phyloP scores from a whole-genome alignment of 176 grass and related monocot genomes.

The Guadua angustifolia region DNA sequence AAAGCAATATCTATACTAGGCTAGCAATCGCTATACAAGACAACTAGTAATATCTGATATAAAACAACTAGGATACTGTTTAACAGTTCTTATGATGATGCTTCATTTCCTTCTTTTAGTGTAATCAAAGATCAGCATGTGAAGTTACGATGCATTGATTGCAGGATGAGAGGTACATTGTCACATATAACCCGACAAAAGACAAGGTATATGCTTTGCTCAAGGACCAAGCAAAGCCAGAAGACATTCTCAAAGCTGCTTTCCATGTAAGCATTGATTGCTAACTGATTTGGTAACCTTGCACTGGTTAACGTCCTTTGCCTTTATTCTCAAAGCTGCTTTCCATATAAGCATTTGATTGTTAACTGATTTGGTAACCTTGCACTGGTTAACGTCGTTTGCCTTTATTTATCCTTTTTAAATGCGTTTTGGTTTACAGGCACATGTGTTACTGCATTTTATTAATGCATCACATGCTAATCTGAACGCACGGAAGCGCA shows the following conservation, averaged over 20 bases:
- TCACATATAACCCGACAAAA: slow-evolving; percentile 91
- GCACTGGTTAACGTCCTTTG: slow-evolving; percentile 1
- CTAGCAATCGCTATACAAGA: too few relatives aligned
- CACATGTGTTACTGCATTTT: slow-evolving; percentile 91
- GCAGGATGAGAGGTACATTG: slow-evolving; percentile 91
- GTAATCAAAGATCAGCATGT: background rate
- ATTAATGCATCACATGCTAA: slow-evolving; percentile 79
- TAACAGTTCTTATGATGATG: background rate
- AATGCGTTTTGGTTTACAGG: slow-evolving; percentile 53
- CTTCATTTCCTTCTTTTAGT: slow-evolving; percentile 16
- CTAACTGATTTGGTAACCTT: slow-evolving; percentile 14
- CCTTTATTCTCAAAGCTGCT: slow-evolving; percentile 71
- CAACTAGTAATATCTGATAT: too few relatives aligned
- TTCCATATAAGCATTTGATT: slow-evolving; percentile 76
- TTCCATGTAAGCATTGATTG: slow-evolving; percentile 74
- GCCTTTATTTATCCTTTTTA: slow-evolving; percentile 17
- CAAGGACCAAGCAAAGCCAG: slow-evolving; percentile 96
- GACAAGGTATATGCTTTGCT: slow-evolving; percentile 98
- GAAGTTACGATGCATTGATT: background rate
- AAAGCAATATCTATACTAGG: too few relatives aligned
- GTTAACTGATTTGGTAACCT: slow-evolving; percentile 5
- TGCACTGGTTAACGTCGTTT: slow-evolving; percentile 8
- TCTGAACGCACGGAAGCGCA: slow-evolving; percentile 53
- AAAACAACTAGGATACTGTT: too few relatives aligned
- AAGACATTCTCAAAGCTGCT: slow-evolving; percentile 95